These are phyloP conservation scores for Cyclospora cayetanensis DNA, from an alignment of 169 alveolate species.

Conservation along the genomic window DNA sequence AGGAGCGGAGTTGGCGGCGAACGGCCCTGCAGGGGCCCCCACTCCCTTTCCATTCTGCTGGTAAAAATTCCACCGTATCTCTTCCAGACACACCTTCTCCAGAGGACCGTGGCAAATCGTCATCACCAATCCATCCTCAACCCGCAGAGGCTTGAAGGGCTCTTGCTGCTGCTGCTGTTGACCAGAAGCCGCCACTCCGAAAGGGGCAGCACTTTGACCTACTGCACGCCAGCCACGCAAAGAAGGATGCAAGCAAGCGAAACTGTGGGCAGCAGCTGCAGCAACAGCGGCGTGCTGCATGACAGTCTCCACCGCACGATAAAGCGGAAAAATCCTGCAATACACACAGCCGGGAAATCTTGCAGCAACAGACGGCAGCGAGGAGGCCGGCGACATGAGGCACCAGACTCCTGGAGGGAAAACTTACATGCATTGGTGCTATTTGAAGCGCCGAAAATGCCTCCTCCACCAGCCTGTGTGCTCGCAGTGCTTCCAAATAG, in stretches of 20 bases:
- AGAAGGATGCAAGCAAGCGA: too few species aligned
- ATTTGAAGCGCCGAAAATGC: conserved; percentile 37
- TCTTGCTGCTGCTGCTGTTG: conserved; percentile 61
- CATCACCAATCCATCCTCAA: conserved; percentile 53
- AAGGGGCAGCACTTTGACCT: background rate
- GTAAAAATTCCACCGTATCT: conserved; percentile 50
- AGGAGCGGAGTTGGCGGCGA: background rate
- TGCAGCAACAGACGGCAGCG: background rate
- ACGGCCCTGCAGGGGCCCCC: background rate
- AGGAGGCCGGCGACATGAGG: background rate
- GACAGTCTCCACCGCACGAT: background rate
- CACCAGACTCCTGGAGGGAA: too few species aligned
- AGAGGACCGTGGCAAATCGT: conserved; percentile 48
- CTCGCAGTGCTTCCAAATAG: background rate
- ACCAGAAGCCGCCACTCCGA: background rate
- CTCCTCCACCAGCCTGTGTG: background rate
- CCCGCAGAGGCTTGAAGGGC: conserved; percentile 53
- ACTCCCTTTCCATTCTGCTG: conserved; percentile 45
- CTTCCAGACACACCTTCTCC: conserved; percentile 10
- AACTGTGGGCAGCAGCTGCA: conserved; percentile 39
- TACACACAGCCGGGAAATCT: background rate
- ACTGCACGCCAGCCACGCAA: background rate
- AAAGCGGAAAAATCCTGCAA: background rate
- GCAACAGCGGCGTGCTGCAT: background rate
- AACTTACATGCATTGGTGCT: conserved; percentile 40